Conservation (phyloP, 805 yeast species). For the Wickerhamomyces alni region DNA sequence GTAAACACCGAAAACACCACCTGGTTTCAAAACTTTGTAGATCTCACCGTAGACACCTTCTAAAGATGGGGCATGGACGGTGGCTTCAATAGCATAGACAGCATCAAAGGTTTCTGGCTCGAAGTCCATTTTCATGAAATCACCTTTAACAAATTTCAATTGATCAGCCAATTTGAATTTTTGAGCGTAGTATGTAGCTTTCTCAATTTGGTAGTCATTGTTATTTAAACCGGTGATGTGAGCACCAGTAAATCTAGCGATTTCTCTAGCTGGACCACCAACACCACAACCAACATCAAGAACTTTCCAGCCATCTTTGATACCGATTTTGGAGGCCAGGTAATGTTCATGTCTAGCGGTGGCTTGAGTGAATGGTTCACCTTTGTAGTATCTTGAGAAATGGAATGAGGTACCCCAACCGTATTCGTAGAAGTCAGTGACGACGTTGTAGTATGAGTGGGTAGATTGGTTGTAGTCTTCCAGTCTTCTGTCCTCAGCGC, state of each 20-base stretch:
- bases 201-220: conserved; percentile 93
- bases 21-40: conserved; percentile 93
- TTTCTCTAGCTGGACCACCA: conserved; percentile 99
- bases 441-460: conserved; percentile 93
- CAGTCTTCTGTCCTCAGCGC: conserved; percentile 67
- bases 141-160: conserved; percentile 89
- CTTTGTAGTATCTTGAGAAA: conserved; percentile 87
- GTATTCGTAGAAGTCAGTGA: conserved; percentile 96
- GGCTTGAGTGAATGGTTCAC: conserved; percentile 92
- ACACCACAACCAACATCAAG: conserved; percentile 99
- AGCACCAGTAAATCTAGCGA: conserved; percentile 84
- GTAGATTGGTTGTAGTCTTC: conserved; percentile 87
- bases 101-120: conserved; percentile 88
- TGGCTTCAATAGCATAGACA: conserved; percentile 97
- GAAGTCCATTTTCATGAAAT: conserved; percentile 98
- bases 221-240: conserved; percentile 87
- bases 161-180: conserved; percentile 60
- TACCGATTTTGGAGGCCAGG: conserved; percentile 80
- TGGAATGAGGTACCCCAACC: conserved; percentile 99
- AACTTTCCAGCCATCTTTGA: conserved; percentile 76
- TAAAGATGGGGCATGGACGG: conserved; percentile 94
- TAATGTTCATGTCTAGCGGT: conserved; percentile 97
- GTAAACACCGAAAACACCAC: conserved; percentile 95
- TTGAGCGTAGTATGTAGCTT: conserved; percentile 79
- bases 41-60: conserved; percentile 96